phyloP scores from a whole-genome alignment of 129 eudicot species.

The Flaveria bidentis region DNA sequence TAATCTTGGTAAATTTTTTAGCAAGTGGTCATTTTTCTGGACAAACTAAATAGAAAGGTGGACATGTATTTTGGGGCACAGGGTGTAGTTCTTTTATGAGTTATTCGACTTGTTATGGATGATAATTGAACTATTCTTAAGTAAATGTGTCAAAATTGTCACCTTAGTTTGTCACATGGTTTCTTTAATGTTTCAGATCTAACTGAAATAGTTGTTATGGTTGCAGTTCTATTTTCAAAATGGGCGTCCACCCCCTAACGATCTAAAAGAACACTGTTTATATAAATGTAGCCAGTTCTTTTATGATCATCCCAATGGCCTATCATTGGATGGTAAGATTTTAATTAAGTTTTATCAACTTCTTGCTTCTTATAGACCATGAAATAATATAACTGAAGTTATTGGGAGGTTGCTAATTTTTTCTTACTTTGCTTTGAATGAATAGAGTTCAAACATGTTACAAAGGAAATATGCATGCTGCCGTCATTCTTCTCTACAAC shows the following conservation, averaged over 20 bases:
- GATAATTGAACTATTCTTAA: neutral
- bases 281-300: constrained; percentile 49
- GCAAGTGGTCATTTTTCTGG: neutral
- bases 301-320: constrained; percentile 47
- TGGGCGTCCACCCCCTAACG: constrained; percentile 67
- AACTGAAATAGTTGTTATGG: constrained; percentile 32
- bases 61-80: neutral
- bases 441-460: constrained; percentile 56
- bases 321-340: constrained; percentile 55
- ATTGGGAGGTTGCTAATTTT: neutral
- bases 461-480: constrained; percentile 64
- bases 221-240: constrained; percentile 65
- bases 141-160: neutral
- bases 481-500: constrained; percentile 60
- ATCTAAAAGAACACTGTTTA: constrained; percentile 52
- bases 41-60: neutral
- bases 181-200: neutral
- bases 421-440: neutral
- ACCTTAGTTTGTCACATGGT: neutral
- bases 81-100: neutral
- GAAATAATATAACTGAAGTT: neutral
- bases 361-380: neutral
- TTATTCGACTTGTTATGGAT: neutral
- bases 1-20: neutral
- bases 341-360: neutral